Evolutionary conservation across 2,329 filamentous ascomycete species (phyloP), one percentile per base, ranked within the genome.

Genomic region (Aspergillus niger): DNA sequence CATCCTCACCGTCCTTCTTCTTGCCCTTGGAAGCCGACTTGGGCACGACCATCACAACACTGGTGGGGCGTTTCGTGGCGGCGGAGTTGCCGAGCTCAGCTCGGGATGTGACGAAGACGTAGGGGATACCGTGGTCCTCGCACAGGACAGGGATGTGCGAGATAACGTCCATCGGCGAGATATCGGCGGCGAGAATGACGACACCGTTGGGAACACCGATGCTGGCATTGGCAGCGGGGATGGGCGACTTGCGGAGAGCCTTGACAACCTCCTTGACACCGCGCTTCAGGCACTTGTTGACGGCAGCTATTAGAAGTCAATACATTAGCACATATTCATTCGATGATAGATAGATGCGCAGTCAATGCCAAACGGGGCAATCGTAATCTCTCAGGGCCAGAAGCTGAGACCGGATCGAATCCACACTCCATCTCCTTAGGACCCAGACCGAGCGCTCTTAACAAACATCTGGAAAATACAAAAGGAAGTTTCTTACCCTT

Each of bases 201-300:
- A 99, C 85, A 64, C 82, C 85, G 67, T 88, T 85, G 48, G 91
- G 88, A 72, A 88, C 83, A 57, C 85, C 77, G 63, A 86, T 77
- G 55, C 85, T 82, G 73, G 86, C 82, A 66, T 86, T 84, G 62
- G 87, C 85, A n/a, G 87, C 85, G 59, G 88, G 85, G 69, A 86
- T 79, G 60, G 91, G 85, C 13, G 92, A 94, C 83, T 98, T 98
- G 82, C 95, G 92, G 70, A 99, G 91, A 36, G 93, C 90, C 83
- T 99, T 99, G 82, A 98, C 93, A 74, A 97, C 94, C 82, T 99
- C 95, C 81, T 99, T 99, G 68, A 99, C 95, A 75, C 95, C 95
- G 74, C 95, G 93, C 83, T 97, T 96, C 74, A 99, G 90, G 61
- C 91, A 91, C 82, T 96, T 96, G 81, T 92, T 88, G 81, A 96